Evolutionary conservation across 75 land plant genomes (phyloP).

Genomic region (Chamaecyparis obtusa): DNA sequence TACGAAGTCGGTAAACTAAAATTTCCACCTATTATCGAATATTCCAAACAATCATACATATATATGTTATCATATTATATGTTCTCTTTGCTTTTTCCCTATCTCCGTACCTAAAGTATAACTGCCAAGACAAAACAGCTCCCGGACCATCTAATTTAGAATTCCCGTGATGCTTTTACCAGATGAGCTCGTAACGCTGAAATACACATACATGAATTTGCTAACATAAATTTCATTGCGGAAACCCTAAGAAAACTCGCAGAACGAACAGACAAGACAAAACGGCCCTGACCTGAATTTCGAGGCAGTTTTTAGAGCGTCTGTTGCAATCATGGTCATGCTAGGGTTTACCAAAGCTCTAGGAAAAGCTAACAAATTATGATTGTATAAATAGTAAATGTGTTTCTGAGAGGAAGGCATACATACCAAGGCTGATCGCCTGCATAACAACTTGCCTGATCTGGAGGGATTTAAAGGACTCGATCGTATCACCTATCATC

Average conservation of each 20-base stretch:
- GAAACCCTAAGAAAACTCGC: not conserved
- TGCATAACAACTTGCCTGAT: conserved; percentile 1
- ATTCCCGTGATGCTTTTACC: not conserved
- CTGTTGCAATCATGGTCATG: not conserved
- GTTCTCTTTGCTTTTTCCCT: no score
- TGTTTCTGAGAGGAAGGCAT: not conserved
- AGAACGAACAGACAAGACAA: not conserved
- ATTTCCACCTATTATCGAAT: not conserved
- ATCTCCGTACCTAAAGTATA: no score
- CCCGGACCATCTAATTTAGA: no score
- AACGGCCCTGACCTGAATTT: not conserved
- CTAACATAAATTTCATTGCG: not conserved
- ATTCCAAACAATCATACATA: not conserved
- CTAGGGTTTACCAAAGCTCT: not conserved
- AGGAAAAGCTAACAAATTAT: not conserved
- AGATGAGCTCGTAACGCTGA: not conserved
- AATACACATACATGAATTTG: no score
- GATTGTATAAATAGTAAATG: not conserved
- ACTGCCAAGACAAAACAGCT: no score
- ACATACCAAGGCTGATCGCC: conserved; percentile 9
- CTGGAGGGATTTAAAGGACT: not conserved
- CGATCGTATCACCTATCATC: not conserved
- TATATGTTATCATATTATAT: no score
- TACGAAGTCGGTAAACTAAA: no score
- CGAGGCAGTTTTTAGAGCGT: not conserved